A percentile compares a stretch with the other conserved stretches of the same genome.
These are phyloP conservation scores for Arthrobotrys sphaeroides DNA, from an alignment of 2,329 filamentous ascomycete species.

Conservation along the genomic window DNA sequence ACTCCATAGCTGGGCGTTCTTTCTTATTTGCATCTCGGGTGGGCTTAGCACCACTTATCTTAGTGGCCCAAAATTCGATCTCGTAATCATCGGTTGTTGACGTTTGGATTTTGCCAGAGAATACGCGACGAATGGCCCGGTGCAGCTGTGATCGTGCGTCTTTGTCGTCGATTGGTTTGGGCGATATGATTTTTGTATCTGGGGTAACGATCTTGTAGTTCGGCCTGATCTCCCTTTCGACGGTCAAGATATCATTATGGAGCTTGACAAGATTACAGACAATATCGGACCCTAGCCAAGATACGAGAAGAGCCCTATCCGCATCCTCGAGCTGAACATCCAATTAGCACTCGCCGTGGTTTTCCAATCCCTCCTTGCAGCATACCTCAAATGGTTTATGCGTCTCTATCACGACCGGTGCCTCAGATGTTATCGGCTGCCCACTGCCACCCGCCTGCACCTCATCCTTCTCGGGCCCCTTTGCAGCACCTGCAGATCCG, in stretches of 20 bases:
- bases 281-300: conserved; percentile 66
- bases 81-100: conserved; percentile 65
- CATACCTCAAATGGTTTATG: conserved; percentile 33
- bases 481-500: conserved; percentile 9
- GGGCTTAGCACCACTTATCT: conserved; percentile 59
- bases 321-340: conserved; percentile 59
- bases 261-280: conserved; percentile 67
- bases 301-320: conserved; percentile 63
- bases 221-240: conserved; percentile 61
- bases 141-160: conserved; percentile 72
- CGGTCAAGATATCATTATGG: conserved; percentile 61
- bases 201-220: conserved; percentile 68
- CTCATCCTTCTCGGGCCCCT: conserved; percentile 9
- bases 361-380: neutral
- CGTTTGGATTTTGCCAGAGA: conserved; percentile 80
- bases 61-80: conserved; percentile 55
- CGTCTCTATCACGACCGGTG: conserved; percentile 13
- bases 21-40: conserved; percentile 55
- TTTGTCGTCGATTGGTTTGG: conserved; percentile 69
- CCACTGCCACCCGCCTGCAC: neutral
- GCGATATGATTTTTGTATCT: conserved; percentile 67
- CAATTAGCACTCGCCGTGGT: conserved; percentile 3
- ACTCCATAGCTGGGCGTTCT: conserved; percentile 31
- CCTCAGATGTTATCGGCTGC: neutral
- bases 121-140: conserved; percentile 77